phyloP scores from a whole-genome alignment of 2,329 filamentous ascomycete genomes.

The Pestalotiopsis sp. region DNA sequence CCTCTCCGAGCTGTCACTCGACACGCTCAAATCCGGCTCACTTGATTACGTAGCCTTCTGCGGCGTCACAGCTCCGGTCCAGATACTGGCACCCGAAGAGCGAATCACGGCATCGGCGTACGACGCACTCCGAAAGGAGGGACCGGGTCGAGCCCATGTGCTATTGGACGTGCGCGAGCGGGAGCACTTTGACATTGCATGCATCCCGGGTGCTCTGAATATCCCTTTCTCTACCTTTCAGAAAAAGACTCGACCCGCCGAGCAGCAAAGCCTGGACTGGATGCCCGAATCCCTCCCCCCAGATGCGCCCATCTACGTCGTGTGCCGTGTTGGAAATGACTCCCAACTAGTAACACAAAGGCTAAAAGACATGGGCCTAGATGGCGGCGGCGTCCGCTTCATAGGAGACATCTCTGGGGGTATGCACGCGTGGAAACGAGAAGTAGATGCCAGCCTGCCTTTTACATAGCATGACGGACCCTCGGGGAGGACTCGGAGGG shows the following conservation, averaged over 20 bases:
- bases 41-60: constrained; percentile 89
- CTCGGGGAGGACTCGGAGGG: not conserved
- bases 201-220: constrained; percentile 75
- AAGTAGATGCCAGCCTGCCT: constrained; percentile 62
- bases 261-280: constrained; percentile 33
- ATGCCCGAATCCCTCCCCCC: constrained; percentile 39
- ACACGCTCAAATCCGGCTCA: constrained; percentile 64
- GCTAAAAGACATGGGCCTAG: constrained; percentile 64
- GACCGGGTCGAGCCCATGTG: constrained; percentile 43
- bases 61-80: constrained; percentile 60
- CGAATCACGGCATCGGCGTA: constrained; percentile 70
- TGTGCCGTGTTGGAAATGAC: constrained; percentile 79
- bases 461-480: constrained; percentile 44
- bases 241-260: constrained; percentile 18
- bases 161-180: constrained; percentile 84
- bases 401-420: constrained; percentile 75
- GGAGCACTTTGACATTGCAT: constrained; percentile 82
- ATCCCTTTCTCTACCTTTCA: constrained; percentile 65
- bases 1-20: constrained; percentile 61
- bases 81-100: constrained; percentile 63
- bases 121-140: constrained; percentile 29
- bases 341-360: constrained; percentile 71
- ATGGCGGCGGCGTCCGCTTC: constrained; percentile 52
- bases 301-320: constrained; percentile 65
- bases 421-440: constrained; percentile 70